Base-by-base conservation (phyloP, 768 basidiomycete species). In the Boletus sp. region DNA sequence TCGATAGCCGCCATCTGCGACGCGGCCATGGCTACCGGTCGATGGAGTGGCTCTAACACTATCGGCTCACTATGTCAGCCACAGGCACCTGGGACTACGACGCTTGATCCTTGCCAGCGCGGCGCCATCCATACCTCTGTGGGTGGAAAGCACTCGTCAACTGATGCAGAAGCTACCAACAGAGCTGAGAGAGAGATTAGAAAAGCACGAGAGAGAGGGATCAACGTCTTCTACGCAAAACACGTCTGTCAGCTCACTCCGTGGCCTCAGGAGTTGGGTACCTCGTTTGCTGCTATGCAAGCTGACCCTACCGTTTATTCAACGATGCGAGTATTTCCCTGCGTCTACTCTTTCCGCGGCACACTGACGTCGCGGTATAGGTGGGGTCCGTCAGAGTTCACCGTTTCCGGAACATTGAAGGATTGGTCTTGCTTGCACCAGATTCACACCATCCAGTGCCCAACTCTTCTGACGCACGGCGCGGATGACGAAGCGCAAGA, bases 341-440 rank as follows among this genome's bases (percentile, higher is more conserved):
- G 11, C 3, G 39, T 38, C 4, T 40, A 23, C 2, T 41, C 34
- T 34, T 33, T 52, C 37, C 10, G 8, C n/a, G 23, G 7, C 9
- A 39, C 10, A 14, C 54, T 55, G 32, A 59, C 33, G 14, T 7
- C 4, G 10, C 8, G 10, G 21, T 23, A 5, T 27, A 66, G 61
- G 54, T 17, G 58, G 44, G 52, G 64, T 39, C 10, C 69, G 6
- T 70, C 71, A 29, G 74, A 77, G 56, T 77, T 77, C 59, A 62
- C 64, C 30, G 70, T 74, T n/a, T 69, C 72, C 8, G 77, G 77
- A 0, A 65, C 75, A 1, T 54, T 83, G 41, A 76, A 75, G 60
- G 58, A 69, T 2, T 84, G 82, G 82, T 65, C 72, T 11, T 74
- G 81, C 47, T 61, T 79, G 14, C 73, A 77, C 40, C 69, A 74